These are phyloP conservation scores for Russula dissimulans DNA, from an alignment of 768 basidiomycete species.

Conservation along the genomic window DNA sequence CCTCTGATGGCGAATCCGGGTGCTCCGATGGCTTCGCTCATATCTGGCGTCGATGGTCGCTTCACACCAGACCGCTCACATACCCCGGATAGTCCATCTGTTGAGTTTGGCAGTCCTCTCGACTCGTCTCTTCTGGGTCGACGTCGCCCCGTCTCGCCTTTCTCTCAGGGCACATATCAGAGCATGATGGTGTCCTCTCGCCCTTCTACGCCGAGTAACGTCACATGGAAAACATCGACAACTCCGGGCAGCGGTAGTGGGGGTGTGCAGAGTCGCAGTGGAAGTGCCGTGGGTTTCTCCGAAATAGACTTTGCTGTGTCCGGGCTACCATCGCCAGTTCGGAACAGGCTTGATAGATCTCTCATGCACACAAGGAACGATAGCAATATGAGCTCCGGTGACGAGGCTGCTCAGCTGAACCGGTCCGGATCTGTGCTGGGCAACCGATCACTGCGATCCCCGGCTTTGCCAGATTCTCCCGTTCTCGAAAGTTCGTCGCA, in stretches of 20 bases:
- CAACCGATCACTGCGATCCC: conserved; percentile 40
- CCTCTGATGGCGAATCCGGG: conserved; percentile 34
- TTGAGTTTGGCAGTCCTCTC: conserved; percentile 17
- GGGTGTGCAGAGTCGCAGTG: conserved; percentile 42
- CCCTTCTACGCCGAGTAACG: conserved; percentile 60
- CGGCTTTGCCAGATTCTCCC: conserved; percentile 53
- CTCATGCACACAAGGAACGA: conserved; percentile 25
- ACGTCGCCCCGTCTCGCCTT: conserved; percentile 65
- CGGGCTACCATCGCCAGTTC: conserved; percentile 20
- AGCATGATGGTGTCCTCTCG: conserved; percentile 46
- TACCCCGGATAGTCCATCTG: conserved; percentile 19
- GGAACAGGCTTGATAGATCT: conserved; percentile 14
- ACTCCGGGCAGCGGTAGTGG: conserved; percentile 27
- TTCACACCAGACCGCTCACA: conserved; percentile 44
- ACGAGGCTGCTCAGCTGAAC: conserved; percentile 18
- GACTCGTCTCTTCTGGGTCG: conserved; percentile 46
- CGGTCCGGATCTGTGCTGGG: conserved; percentile 23
- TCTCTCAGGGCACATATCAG: conserved; percentile 52
- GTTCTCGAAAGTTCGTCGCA: conserved; percentile 31
- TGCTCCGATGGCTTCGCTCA: conserved; percentile 25
- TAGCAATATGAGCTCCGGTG: conserved; percentile 25
- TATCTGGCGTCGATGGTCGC: conserved; percentile 54
- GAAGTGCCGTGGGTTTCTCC: conserved; percentile 40
- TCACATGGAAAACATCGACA: conserved; percentile 50
- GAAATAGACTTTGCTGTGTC: conserved; percentile 24